Percentiles rank a stretch among this genome's conserved stretches.
Conservation (phyloP, 495 filamentous ascomycete genomes). For the Tuber melanosporum region DNA sequence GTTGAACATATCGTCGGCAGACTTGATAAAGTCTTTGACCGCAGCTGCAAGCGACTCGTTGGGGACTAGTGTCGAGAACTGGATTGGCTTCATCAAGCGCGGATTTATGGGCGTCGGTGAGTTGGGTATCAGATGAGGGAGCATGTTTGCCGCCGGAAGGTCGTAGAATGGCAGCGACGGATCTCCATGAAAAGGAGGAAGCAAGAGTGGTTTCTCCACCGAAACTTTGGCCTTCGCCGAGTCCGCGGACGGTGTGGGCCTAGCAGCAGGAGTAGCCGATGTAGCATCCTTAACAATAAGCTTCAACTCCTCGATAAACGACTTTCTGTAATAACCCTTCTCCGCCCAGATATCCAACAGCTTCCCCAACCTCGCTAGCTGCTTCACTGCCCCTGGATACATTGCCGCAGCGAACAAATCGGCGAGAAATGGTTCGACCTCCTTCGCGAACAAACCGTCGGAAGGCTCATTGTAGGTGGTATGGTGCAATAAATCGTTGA, state of each 20-base stretch:
- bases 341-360: constrained; percentile 70
- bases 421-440: constrained; percentile 56
- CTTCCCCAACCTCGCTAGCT: constrained; percentile 57
- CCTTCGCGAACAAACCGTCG: constrained; percentile 53
- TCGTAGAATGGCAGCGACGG: constrained; percentile 70
- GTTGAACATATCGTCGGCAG: constrained; percentile 60
- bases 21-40: constrained; percentile 61
- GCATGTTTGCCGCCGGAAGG: constrained; percentile 73
- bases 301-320: constrained; percentile 56
- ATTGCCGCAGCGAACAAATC: constrained; percentile 56
- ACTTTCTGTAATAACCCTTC: constrained; percentile 58
- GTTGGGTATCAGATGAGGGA: constrained; percentile 71
- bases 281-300: constrained; percentile 40
- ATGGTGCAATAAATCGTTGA: constrained; percentile 80
- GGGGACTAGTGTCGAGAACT: constrained; percentile 65
- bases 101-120: constrained; percentile 66
- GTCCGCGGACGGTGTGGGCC: constrained; percentile 14
- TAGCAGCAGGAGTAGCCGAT: constrained; percentile 21
- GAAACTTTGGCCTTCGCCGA: constrained; percentile 19
- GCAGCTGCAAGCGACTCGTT: constrained; percentile 57
- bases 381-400: constrained; percentile 60
- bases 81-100: constrained; percentile 64
- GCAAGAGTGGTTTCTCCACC: constrained; percentile 25
- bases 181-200: constrained; percentile 61
- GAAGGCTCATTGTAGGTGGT: constrained; percentile 55